Evolutionary conservation across 305 asterid species (phyloP), one percentile per base, ranked within the genome.

Genomic region (Fraxinus platypoda): DNA sequence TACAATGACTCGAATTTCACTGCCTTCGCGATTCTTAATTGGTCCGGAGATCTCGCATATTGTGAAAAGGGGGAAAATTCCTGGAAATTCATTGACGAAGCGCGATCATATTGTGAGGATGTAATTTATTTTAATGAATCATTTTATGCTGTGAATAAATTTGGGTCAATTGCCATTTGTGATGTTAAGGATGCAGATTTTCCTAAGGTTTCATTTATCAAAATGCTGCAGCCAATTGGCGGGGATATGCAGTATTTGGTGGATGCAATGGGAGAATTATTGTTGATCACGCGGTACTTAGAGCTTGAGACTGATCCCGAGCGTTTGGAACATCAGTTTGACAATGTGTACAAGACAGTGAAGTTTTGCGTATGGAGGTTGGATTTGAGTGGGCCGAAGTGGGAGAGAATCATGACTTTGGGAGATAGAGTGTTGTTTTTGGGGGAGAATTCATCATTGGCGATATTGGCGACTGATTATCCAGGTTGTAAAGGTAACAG

Each of bases 191-290:
- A 81, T 21, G 83, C 68, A 2, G 90, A 86, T 72, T 74, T 25
- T 13, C 90, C 95, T 28, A 74, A 3, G 31, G 90, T 91, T 81
- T 83, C 85, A 66, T 76, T 86, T 23, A 83, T 93, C 30, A 82
- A 78, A 7, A 88, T 85, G 11, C 84, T 62, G 19, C 85, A 83
- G 21, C 86, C 68, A 43, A 79, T 81, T 71, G 91, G 84, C 1
- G 97, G 97, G 0, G 94, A 93, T 84, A 90, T 90, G 87, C 91
- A 86, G 90, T 94, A 94, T 86, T 81, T 94, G 89, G 97, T 94
- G 78, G 87, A 89, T 78, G 88, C 88, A 31, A 83, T 87, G 89
- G 97, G 91, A 6, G 95, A 92, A 21, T 68, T 94, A 77, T 83
- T 93, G 78, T 49, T 93, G 83, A 89, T 93, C 1, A 84, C 92